phyloP scores from a whole-genome alignment of 2,329 filamentous ascomycete genomes.

The Fonsecaea pedrosoi region DNA sequence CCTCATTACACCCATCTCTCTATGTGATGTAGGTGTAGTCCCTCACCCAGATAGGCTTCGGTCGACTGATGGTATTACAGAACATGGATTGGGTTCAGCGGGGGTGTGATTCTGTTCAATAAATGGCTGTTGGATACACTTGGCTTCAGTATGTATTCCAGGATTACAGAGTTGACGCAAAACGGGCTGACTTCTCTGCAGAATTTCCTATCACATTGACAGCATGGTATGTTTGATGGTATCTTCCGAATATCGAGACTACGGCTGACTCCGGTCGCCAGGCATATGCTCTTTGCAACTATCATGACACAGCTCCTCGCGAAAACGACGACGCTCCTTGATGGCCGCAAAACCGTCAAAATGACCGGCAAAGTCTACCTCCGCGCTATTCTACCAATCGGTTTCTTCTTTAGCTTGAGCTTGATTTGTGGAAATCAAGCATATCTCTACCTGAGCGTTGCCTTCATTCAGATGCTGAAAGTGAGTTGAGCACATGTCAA shows the following conservation, averaged over 20 bases:
- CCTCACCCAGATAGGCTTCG: not conserved
- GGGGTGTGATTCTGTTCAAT: conserved; percentile 97
- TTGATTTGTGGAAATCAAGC: conserved; percentile 96
- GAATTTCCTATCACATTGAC: conserved; percentile 63
- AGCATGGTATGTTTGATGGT: conserved; percentile 65
- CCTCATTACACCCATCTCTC: conserved; percentile 76
- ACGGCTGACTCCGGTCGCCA: conserved; percentile 12
- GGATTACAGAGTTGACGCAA: not conserved
- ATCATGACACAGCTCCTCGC: conserved; percentile 93
- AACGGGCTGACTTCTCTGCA: conserved; percentile 20
- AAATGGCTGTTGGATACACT: conserved; percentile 91
- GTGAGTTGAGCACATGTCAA: conserved; percentile 58
- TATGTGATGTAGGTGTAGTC: conserved; percentile 70
- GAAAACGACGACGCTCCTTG: conserved; percentile 84
- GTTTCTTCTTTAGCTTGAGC: conserved; percentile 92
- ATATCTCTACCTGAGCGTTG: conserved; percentile 92
- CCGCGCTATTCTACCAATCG: conserved; percentile 91
- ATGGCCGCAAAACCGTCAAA: conserved; percentile 93
- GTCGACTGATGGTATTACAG: conserved; percentile 54
- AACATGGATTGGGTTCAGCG: conserved; percentile 90
- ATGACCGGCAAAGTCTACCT: conserved; percentile 96
- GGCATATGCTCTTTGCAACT: conserved; percentile 88
- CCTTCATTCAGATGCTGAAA: conserved; percentile 99
- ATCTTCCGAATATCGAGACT: too few species aligned
- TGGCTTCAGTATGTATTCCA: conserved; percentile 55